Evolutionary conservation across 106 monocot genomes (phyloP), one percentile per base, ranked within the genome.

Genomic region (Phalaenopsis equestris): DNA sequence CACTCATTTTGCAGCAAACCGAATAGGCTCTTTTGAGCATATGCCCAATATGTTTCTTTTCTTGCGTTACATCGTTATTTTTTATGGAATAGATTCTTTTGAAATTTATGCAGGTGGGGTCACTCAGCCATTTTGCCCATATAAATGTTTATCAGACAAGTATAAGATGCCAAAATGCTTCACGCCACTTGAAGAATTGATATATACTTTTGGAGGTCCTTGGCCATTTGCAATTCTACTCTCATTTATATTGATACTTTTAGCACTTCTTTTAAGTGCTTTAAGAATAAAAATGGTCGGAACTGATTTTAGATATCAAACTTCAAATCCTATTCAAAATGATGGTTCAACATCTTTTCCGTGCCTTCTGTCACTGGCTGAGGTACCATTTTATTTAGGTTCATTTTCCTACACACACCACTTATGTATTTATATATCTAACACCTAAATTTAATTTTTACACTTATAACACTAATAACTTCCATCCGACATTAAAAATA

Each of bases 101-200:
- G 49, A 10, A 8, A 16, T 55, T 82, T 48, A 46, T 80, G 46
- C 85, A 95, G 96, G 96, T 64, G 96, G 96, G 36, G 96, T 88
- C 72, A 91, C 87, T 30, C 84, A 87, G 76, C 83, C 88, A 77
- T 80, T 75, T 10, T 96, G 96, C 79, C 96, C 96, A 8, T 96
- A 96, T 81, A 93, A 74, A 83, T 96, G 96, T 83, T 49, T 88
- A 77, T 96, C 96, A 77, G 90, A 93, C 41, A 96, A 91, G 88
- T 96, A 91, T 83, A 96, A 83, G 86, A 91, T 93, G 96, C 93
- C 96, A 84, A 93, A 96, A 61, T 96, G 96, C 72, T 89, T 91
- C 79, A 96, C 96, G 37, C 93, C 96, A 75, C 81, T 93, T 80
- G 93, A 96, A 79, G 96, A 96, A 64, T 79, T 96, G 52, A 76